These are phyloP conservation scores for Hydrangea macrophylla DNA, from an alignment of 148 eudicot species.

Conservation along the genomic window DNA sequence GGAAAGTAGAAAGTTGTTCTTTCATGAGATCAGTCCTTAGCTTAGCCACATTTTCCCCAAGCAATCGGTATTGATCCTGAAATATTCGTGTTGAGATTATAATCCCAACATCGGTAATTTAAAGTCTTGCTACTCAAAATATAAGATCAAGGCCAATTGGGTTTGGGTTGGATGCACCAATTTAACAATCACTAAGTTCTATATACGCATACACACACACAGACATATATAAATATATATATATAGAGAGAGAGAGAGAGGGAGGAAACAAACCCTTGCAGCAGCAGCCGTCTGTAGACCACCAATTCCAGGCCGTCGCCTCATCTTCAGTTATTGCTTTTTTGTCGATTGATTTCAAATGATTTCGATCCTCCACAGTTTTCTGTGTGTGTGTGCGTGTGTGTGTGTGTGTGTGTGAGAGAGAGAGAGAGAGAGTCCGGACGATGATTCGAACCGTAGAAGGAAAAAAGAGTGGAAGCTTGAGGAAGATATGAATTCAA, in stretches of 20 bases:
- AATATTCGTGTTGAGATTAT: not conserved
- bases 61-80: slow-evolving; percentile 80
- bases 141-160: no score
- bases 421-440: no score
- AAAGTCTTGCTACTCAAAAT: no score
- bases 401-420: no score
- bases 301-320: slow-evolving; percentile 98
- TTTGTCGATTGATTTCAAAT: not conserved
- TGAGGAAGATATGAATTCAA: not conserved
- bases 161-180: no score
- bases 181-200: not conserved
- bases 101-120: no score
- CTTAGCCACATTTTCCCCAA: slow-evolving; percentile 93
- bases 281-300: slow-evolving; percentile 85
- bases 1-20: slow-evolving; percentile 86
- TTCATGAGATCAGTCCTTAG: slow-evolving; percentile 91
- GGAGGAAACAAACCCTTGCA: slow-evolving; percentile 45
- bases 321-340: slow-evolving; percentile 36
- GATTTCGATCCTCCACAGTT: not conserved
- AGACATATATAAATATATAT: not conserved
- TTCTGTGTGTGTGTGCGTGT: no score
- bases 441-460: not conserved
- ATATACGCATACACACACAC: not conserved
- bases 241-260: slow-evolving; percentile 3
- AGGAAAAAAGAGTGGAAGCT: not conserved